phyloP scores from a whole-genome alignment of 495 filamentous ascomycete species.

The Coniosporium apollinis region DNA sequence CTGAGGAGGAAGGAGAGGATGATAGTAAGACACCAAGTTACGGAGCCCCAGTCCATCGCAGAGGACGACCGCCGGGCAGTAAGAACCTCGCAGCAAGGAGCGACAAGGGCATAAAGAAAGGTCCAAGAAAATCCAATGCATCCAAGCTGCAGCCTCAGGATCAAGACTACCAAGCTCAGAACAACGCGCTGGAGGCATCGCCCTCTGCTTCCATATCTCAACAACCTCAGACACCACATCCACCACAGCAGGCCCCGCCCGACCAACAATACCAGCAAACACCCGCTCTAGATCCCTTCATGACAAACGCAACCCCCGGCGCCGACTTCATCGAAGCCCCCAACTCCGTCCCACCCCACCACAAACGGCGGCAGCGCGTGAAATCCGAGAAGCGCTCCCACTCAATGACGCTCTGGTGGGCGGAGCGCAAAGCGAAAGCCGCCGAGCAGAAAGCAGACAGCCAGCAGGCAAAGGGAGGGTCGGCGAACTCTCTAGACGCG shows the following conservation, averaged over 20 bases:
- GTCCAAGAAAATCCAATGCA: conserved; percentile 12
- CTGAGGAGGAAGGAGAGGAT: conserved; percentile 6
- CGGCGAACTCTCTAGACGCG: too few species aligned
- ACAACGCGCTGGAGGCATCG: background rate
- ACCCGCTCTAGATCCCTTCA: background rate
- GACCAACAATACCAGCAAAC: background rate
- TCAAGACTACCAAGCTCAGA: background rate
- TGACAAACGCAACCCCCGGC: too few species aligned
- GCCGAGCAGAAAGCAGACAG: conserved; percentile 3
- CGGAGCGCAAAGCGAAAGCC: conserved; percentile 16
- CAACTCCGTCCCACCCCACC: background rate
- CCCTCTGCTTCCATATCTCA: background rate
- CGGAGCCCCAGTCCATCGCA: conserved; percentile 4
- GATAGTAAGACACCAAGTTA: background rate
- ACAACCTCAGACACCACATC: background rate
- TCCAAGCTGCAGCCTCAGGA: background rate
- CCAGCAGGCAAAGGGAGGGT: too few species aligned
- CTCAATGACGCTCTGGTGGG: conserved; percentile 23
- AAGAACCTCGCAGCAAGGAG: conserved; percentile 18
- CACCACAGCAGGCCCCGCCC: background rate
- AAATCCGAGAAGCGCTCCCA: conserved; percentile 21
- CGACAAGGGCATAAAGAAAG: conserved; percentile 25
- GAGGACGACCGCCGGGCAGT: conserved; percentile 21
- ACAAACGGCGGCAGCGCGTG: conserved; percentile 6
- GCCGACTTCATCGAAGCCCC: too few species aligned